Evolutionary conservation across 2,329 filamentous ascomycete genomes (phyloP).

Genomic region (Epichloe baconii): DNA sequence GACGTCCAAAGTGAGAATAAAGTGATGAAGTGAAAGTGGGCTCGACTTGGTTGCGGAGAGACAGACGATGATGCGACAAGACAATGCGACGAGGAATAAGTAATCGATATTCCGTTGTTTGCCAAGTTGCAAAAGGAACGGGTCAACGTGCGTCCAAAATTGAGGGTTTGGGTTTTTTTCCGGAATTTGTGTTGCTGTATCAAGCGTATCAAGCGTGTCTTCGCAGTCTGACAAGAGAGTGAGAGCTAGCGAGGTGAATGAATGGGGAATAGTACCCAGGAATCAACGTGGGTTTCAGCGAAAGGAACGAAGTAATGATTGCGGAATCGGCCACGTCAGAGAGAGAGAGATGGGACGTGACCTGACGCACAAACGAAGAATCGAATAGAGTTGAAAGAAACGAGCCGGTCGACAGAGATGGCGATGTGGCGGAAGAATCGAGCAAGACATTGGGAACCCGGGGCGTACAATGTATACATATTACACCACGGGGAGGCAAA

Average conservation of each 20-base stretch:
- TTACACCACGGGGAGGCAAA: background rate
- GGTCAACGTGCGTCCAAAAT: constrained; percentile 14
- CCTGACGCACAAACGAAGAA: constrained; percentile 11
- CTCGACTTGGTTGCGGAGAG: background rate
- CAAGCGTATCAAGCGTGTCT: background rate
- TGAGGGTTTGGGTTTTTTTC: no score
- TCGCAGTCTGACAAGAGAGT: background rate
- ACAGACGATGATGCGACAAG: background rate
- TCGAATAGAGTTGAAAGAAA: constrained; percentile 11
- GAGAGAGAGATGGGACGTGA: constrained; percentile 9
- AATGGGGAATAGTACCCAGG: background rate
- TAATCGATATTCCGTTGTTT: background rate
- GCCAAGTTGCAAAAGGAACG: constrained; percentile 13
- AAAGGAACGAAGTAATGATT: constrained; percentile 4
- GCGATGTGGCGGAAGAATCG: background rate
- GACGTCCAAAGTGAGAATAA: constrained; percentile 2
- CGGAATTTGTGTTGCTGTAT: background rate
- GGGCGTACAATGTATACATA: no score
- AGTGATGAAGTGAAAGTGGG: constrained; percentile 1
- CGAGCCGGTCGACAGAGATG: constrained; percentile 1
- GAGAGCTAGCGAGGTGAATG: background rate
- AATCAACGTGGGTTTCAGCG: constrained; percentile 4
- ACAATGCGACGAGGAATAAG: background rate
- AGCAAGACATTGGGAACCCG: background rate
- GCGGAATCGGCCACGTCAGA: constrained; percentile 4